Percentiles rank a stretch among this genome's conserved stretches.
These are phyloP conservation scores for Amanita rimosa DNA, from an alignment of 768 basidiomycete genomes.

Conservation along the genomic window DNA sequence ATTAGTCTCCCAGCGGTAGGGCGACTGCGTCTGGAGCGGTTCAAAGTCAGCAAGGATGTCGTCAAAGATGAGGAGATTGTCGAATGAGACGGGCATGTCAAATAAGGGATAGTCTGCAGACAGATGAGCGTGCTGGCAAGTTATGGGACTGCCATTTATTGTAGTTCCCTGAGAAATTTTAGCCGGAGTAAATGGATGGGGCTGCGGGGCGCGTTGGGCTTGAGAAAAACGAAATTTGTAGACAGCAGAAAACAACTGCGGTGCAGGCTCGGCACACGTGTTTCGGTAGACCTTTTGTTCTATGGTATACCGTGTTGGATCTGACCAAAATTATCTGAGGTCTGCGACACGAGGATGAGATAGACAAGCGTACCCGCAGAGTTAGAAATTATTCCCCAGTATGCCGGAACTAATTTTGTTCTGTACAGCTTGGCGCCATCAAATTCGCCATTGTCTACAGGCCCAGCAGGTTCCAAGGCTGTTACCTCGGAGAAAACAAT, in stretches of 20 bases:
- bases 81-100: background rate
- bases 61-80: background rate
- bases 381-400: conserved; percentile 49
- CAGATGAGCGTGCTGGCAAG: background rate
- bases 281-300: conserved; percentile 47
- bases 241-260: conserved; percentile 39
- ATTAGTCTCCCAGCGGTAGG: background rate
- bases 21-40: background rate
- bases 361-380: conserved; percentile 34
- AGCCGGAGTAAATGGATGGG: background rate
- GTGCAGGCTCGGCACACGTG: conserved; percentile 15
- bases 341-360: background rate
- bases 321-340: conserved; percentile 20
- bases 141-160: background rate
- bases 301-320: conserved; percentile 57
- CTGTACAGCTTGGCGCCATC: conserved; percentile 37
- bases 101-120: background rate
- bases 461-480: conserved; percentile 15
- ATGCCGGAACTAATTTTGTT: conserved; percentile 49
- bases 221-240: conserved; percentile 32
- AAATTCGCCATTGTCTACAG: conserved; percentile 6
- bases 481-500: conserved; percentile 43
- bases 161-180: background rate
- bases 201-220: conserved; percentile 3
- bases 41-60: background rate